Evolutionary conservation across 2,329 filamentous ascomycete species (phyloP).

Genomic region (Botrytis pseudocinerea): DNA sequence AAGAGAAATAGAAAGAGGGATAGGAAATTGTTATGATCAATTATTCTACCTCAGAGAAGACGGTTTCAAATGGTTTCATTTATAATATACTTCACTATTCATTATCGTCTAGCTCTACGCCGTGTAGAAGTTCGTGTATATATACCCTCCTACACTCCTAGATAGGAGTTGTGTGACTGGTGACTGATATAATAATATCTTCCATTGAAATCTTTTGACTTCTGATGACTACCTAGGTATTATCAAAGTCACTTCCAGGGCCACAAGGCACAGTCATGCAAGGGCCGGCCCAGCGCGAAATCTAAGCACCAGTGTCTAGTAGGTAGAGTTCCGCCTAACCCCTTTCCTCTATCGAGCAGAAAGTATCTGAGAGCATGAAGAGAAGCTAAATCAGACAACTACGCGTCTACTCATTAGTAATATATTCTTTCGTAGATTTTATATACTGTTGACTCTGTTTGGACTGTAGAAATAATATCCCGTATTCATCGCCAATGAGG

Average conservation of each 20-base stretch:
- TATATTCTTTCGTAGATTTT: neutral
- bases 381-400: neutral
- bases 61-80: neutral
- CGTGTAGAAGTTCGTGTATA: neutral
- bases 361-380: neutral
- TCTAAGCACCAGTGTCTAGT: neutral
- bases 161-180: neutral
- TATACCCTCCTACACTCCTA: neutral
- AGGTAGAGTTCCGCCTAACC: neutral
- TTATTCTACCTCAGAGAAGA: neutral
- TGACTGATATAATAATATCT: neutral
- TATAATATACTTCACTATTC: neutral
- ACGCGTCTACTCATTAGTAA: neutral
- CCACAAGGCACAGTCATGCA: neutral
- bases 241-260: neutral
- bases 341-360: neutral
- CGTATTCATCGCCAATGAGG: neutral
- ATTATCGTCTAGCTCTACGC: neutral
- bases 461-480: neutral
- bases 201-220: slow-evolving; percentile 6
- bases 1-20: neutral
- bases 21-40: neutral
- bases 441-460: neutral
- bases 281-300: neutral
- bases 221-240: neutral